phyloP scores from a whole-genome alignment of 2,329 filamentous ascomycete species.

The Bipolaris victoriae region DNA sequence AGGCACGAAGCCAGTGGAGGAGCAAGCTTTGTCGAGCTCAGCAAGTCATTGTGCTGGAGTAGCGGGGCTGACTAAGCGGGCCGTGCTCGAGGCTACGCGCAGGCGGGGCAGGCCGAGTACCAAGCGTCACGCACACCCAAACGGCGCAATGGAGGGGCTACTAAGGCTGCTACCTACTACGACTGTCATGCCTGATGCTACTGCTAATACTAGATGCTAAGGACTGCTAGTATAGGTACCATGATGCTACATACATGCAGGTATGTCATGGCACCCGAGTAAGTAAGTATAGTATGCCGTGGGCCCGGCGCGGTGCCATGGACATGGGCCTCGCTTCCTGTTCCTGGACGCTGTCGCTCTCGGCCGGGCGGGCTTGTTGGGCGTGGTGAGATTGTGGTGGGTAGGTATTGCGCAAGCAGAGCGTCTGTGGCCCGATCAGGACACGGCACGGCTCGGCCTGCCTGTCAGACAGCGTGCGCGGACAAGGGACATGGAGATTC shows the following conservation, averaged over 20 bases:
- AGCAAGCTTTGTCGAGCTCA: slow-evolving; percentile 20
- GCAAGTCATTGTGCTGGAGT: slow-evolving; percentile 5
- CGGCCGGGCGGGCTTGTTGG: not conserved
- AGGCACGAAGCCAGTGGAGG: slow-evolving; percentile 22
- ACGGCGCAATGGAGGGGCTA: slow-evolving; percentile 6
- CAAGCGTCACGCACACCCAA: not conserved
- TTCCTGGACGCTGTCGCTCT: slow-evolving; percentile 20
- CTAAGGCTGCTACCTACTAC: not conserved
- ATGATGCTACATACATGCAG: not conserved
- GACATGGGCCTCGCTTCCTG: slow-evolving; percentile 23
- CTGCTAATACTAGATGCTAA: not conserved
- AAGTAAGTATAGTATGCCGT: no score
- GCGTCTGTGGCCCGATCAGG: slow-evolving; percentile 5
- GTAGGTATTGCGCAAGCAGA: slow-evolving; percentile 13
- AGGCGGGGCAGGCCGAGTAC: not conserved
- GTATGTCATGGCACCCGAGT: not conserved
- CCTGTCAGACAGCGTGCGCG: slow-evolving; percentile 3
- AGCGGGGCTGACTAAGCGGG: slow-evolving; percentile 18
- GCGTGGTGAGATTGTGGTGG: not conserved
- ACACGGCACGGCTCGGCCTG: slow-evolving; percentile 11
- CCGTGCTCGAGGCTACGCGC: slow-evolving; percentile 16
- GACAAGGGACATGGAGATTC: not conserved
- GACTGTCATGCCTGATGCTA: not conserved
- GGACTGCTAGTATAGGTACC: not conserved
- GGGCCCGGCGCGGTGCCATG: no score